A percentile compares a stretch with the other conserved stretches of the same genome.
These are phyloP conservation scores for Plasmopara viticola DNA, from an alignment of 352 stramenopile genomes.

Conservation along the genomic window DNA sequence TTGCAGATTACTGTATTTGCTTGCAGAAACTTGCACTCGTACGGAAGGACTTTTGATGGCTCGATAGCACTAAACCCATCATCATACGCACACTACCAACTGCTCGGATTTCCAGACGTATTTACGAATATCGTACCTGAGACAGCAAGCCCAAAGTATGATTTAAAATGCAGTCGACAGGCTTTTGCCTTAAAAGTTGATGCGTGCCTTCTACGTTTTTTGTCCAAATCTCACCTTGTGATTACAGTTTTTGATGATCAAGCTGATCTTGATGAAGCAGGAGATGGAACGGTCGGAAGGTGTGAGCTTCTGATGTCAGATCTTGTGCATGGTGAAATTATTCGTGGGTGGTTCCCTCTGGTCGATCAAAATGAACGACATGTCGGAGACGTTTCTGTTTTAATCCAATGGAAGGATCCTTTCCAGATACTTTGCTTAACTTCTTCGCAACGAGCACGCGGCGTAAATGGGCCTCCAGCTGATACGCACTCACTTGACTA, in stretches of 20 bases:
- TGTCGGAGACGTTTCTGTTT: slow-evolving; percentile 60
- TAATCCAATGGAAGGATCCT: slow-evolving; percentile 72
- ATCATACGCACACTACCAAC: slow-evolving; percentile 87
- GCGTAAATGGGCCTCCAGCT: slow-evolving; percentile 19
- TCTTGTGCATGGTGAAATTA: slow-evolving; percentile 58
- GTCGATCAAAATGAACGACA: slow-evolving; percentile 44
- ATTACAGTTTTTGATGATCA: slow-evolving; percentile 86
- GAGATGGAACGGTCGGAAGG: slow-evolving; percentile 69
- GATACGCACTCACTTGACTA: slow-evolving; percentile 61
- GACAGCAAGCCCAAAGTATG: slow-evolving; percentile 63
- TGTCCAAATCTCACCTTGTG: slow-evolving; percentile 72
- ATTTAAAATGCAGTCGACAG: slow-evolving; percentile 57
- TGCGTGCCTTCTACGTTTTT: slow-evolving; percentile 69
- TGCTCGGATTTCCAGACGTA: slow-evolving; percentile 82
- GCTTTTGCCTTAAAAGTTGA: slow-evolving; percentile 67
- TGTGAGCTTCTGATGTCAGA: slow-evolving; percentile 58
- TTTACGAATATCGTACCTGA: slow-evolving; percentile 83
- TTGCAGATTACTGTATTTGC: slow-evolving; percentile 64
- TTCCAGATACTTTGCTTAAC: slow-evolving; percentile 62
- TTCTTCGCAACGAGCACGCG: slow-evolving; percentile 25
- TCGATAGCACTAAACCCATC: slow-evolving; percentile 40
- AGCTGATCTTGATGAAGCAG: slow-evolving; percentile 29
- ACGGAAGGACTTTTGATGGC: slow-evolving; percentile 30
- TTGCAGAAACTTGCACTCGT: slow-evolving; percentile 48
- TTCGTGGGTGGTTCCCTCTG: slow-evolving; percentile 72